Evolutionary conservation across 768 basidiomycete genomes (phyloP), one percentile per base, ranked within the genome.

Genomic region (Coprinellus aureogranulatus): DNA sequence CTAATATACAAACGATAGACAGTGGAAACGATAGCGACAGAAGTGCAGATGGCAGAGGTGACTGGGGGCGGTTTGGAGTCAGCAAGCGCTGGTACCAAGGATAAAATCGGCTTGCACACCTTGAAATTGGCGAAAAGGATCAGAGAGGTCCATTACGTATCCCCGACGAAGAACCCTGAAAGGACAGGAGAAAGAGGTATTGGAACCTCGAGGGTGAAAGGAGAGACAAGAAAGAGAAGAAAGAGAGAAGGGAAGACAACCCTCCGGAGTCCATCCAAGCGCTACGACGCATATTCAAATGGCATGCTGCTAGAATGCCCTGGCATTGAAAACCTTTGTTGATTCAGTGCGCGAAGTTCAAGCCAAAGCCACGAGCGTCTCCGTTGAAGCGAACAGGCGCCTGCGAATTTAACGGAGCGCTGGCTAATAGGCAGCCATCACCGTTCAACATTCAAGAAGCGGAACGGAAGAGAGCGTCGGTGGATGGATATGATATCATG

Each of bases 21-120:
- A 1, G 74, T 75, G 16, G 70, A 67, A 1, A 64, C 53, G 27
- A 73, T 66, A 23, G 75, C 72, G 14, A 71, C 63, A 16, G 67
- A 64, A 39, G 70, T 70, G 60, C 72, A 75, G 54, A 72, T 64
- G 27, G 52, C 52, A 10, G 57, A 58, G 30, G 57, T 48, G 26
- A 58, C 57, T 58, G 51, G n/a, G n/a, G n/a, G n/a, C n/a, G n/a
- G n/a, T n/a, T n/a, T n/a, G n/a, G n/a, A n/a, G n/a, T n/a, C n/a
- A n/a, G n/a, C n/a, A n/a, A n/a, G n/a, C n/a, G n/a, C n/a, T n/a
- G n/a, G n/a, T n/a, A n/a, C n/a, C n/a, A n/a, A n/a, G n/a, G n/a
- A n/a, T n/a, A n/a, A n/a, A n/a, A n/a, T n/a, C n/a, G n/a, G n/a
- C n/a, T n/a, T n/a, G 16, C 57, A 30, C 26, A 58, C 57, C 50